Conservation (phyloP, 352 stramenopile species). For the Phytophthora syringae region DNA sequence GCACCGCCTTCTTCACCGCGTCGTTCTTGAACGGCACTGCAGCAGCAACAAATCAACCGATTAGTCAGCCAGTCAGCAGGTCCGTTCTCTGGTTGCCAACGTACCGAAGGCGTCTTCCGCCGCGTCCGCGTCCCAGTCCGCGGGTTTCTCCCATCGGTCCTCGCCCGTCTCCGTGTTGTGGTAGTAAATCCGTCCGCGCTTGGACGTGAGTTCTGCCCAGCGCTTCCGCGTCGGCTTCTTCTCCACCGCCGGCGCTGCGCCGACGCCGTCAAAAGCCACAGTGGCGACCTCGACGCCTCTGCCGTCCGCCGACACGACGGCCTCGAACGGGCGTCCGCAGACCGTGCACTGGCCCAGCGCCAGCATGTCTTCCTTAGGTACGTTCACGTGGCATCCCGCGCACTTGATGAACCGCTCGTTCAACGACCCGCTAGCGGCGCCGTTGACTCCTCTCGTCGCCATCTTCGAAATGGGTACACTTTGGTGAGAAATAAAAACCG, state of each 20-base stretch:
- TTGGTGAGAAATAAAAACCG: not conserved
- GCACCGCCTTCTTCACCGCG: constrained; percentile 78
- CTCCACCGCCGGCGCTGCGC: constrained; percentile 11
- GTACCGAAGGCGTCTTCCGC: constrained; percentile 66
- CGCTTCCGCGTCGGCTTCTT: constrained; percentile 49
- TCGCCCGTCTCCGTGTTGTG: constrained; percentile 86
- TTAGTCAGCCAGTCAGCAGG: not conserved
- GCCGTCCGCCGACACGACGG: constrained; percentile 31
- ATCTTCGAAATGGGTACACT: constrained; percentile 21
- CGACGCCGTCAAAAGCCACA: constrained; percentile 43
- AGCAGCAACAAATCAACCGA: constrained; percentile 9
- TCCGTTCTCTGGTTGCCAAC: constrained; percentile 5
- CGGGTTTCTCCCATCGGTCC: constrained; percentile 77
- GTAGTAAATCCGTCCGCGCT: constrained; percentile 76
- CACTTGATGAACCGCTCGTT: constrained; percentile 88
- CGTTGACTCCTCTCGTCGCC: constrained; percentile 58
- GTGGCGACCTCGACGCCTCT: constrained; percentile 36
- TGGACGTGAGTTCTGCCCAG: constrained; percentile 73
- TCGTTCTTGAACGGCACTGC: constrained; percentile 87
- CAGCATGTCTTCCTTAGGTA: constrained; percentile 82
- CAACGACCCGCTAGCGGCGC: constrained; percentile 56
- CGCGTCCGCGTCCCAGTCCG: constrained; percentile 69
- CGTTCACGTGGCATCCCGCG: constrained; percentile 72
- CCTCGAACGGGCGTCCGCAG: constrained; percentile 53
- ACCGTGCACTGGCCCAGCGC: constrained; percentile 66